These are phyloP conservation scores for Fusarium veterinarium DNA, from an alignment of 2,329 filamentous ascomycete species.

Conservation along the genomic window DNA sequence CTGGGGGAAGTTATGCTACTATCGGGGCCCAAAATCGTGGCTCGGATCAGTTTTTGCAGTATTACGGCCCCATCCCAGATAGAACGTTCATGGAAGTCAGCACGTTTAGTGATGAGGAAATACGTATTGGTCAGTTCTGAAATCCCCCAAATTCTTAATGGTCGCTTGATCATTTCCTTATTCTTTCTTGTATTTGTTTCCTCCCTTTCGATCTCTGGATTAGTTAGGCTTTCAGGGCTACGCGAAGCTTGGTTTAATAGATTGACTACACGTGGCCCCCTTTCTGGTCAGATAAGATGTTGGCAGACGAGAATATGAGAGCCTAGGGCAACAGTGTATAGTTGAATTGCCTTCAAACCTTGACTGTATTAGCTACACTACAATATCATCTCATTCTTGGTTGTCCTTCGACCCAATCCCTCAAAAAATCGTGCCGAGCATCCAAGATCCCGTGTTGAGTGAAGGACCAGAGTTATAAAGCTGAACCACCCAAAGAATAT, in stretches of 20 bases:
- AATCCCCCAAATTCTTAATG: neutral
- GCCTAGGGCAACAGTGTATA: neutral
- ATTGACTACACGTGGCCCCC: neutral
- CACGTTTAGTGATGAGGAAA: neutral
- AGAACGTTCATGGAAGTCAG: neutral
- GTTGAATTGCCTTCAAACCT: neutral
- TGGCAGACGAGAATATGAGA: neutral
- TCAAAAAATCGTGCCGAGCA: neutral
- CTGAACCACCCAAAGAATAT: neutral
- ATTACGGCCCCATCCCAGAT: neutral
- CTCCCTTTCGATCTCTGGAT: neutral
- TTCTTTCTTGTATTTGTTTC: neutral
- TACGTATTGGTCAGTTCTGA: neutral
- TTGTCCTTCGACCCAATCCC: neutral
- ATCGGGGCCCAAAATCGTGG: neutral
- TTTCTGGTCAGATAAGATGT: neutral
- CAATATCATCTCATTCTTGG: neutral
- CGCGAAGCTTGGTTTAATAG: neutral
- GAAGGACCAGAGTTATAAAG: neutral
- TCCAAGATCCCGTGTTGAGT: neutral
- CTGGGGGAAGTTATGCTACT: neutral
- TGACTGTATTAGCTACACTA: neutral
- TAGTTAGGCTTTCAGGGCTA: neutral
- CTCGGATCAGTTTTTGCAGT: neutral
- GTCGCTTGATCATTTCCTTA: neutral